A percentile compares a stretch with the other conserved stretches of the same genome.
Evolutionary conservation across 1,284 basidiomycete species (phyloP).

Genomic region (Polyporus tsugae): DNA sequence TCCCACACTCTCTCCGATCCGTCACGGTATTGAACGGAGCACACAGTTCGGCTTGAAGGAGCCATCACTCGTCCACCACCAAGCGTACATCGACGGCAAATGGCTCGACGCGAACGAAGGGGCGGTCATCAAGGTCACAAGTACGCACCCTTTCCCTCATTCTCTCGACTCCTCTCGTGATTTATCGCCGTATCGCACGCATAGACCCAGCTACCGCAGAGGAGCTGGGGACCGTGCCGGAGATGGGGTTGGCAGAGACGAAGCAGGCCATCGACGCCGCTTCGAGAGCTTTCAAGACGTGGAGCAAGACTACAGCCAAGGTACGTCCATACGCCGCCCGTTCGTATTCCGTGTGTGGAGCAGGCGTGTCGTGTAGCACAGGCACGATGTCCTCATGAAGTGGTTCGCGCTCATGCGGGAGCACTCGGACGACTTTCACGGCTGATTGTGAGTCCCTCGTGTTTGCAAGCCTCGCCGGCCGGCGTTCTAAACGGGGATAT

Average conservation of each 20-base stretch:
- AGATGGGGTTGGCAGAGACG: constrained; percentile 87
- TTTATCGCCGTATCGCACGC: neutral
- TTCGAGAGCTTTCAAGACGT: constrained; percentile 77
- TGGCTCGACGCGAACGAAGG: constrained; percentile 84
- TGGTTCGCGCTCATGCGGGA: constrained; percentile 79
- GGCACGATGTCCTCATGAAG: constrained; percentile 83
- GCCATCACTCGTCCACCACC: constrained; percentile 73
- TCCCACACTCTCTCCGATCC: too few species aligned
- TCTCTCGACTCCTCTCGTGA: constrained; percentile 9
- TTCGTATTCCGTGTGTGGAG: neutral
- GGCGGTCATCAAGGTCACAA: constrained; percentile 76
- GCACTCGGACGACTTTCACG: constrained; percentile 84
- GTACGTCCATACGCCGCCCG: constrained; percentile 46
- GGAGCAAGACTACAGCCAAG: constrained; percentile 85
- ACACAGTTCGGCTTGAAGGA: constrained; percentile 80
- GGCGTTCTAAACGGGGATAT: neutral
- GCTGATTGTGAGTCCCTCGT: constrained; percentile 70
- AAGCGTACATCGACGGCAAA: constrained; percentile 84
- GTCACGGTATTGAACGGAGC: neutral
- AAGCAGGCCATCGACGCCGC: constrained; percentile 84
- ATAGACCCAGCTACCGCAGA: constrained; percentile 87
- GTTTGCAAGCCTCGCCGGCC: neutral
- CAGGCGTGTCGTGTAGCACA: constrained; percentile 52
- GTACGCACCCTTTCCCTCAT: constrained; percentile 53
- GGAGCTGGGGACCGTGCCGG: constrained; percentile 83